Evolutionary conservation across 2,329 filamentous ascomycete genomes (phyloP).

Genomic region (Penicillium sp.): DNA sequence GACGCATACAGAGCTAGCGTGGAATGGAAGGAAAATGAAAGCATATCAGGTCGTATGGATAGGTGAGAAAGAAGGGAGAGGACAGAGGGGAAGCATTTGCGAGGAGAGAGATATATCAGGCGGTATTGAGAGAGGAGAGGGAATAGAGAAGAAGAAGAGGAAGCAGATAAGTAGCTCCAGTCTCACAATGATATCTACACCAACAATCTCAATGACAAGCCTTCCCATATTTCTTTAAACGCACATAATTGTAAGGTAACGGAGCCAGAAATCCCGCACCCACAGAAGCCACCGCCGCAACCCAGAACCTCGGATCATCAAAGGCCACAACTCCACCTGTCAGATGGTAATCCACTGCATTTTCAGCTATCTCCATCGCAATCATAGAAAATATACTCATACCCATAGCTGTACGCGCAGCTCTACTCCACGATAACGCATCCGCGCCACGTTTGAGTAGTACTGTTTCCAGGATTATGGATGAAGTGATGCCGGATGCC

Average conservation of each 20-base stretch:
- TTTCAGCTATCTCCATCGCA: slow-evolving; percentile 59
- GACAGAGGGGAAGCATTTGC: no score
- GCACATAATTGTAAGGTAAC: slow-evolving; percentile 55
- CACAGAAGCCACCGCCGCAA: slow-evolving; percentile 43
- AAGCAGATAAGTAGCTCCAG: not conserved
- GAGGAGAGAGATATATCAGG: no score
- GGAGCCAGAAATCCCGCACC: slow-evolving; percentile 44
- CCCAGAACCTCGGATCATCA: slow-evolving; percentile 53
- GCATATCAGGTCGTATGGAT: no score
- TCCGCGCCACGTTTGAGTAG: slow-evolving; percentile 53
- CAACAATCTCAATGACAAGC: slow-evolving; percentile 15
- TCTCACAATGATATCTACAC: not conserved
- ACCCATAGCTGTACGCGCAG: slow-evolving; percentile 54
- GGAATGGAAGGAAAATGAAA: no score
- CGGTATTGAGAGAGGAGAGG: no score
- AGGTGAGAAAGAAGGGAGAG: no score
- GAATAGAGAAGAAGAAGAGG: no score
- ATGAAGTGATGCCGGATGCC: slow-evolving; percentile 53
- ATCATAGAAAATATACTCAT: slow-evolving; percentile 63
- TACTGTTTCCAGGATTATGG: slow-evolving; percentile 54
- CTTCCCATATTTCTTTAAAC: slow-evolving; percentile 52
- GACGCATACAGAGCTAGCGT: no score
- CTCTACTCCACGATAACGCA: slow-evolving; percentile 47
- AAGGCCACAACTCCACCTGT: slow-evolving; percentile 54
- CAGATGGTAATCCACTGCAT: slow-evolving; percentile 56